Base-by-base conservation (phyloP, 352 stramenopile genomes). In the Phytophthora ramorum region DNA sequence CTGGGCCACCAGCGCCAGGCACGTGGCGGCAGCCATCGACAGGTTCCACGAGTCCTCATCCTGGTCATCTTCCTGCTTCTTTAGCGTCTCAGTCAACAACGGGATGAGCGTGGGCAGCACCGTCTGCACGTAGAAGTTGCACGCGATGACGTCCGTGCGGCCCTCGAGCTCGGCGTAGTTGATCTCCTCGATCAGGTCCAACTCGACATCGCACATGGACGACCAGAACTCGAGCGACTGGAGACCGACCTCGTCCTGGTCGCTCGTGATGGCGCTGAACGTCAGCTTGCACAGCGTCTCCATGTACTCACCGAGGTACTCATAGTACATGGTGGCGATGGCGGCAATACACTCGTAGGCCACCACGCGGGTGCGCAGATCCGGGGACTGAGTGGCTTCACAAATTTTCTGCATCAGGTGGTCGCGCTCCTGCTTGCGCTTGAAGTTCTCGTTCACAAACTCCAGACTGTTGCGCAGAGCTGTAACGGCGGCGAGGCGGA, bases 161-260 rank as follows among this genome's bases (percentile, higher is more conserved):
- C 71, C 79, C 37, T 89, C 78, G 19, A 89, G 57, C 67, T 89
- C 73, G 16, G 81, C 83, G 62, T 98, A 97, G 20, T 87, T 80
- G 59, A 93, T 91, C 62, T 99, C 89, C 26, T 98, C 93, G 9
- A 98, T 83, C 41, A 98, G 73, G 32, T 98, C 94, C 37, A 97
- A 79, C 67, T 99, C 97, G 19, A 98, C 92, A 60, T 99, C 96
- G 69, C 91, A 98, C 61, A 99, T 93, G 16, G 97, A 98, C 49
- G 83, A 97, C 97, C 97, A 99, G 69, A 99, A 99, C 80, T 99
- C 97, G 63, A 99, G 96, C 40, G 97, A 97, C 71, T 98, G 86
- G 30, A 98, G 87, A 0, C 93, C 93, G 16, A 99, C 97, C 55
- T 96, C 88, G 22, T 83, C 76, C 64, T 98, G 94, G 69, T 98